Evolutionary conservation across 306 rosid genomes (phyloP).

Genomic region (Carpinus viminea): DNA sequence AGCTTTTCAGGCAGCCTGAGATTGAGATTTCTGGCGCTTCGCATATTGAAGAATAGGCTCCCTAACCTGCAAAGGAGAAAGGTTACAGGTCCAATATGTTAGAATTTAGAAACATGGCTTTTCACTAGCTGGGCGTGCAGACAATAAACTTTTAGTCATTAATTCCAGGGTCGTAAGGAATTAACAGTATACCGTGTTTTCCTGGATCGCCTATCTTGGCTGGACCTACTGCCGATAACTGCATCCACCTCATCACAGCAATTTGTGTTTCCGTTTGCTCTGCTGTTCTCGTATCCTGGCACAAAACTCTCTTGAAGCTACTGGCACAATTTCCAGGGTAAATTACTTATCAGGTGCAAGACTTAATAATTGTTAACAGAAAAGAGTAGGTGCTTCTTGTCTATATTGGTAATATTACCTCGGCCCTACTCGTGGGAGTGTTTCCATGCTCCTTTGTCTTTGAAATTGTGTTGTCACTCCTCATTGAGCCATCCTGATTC

Average conservation of each 20-base stretch:
- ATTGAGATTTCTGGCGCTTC: slow-evolving; percentile 78
- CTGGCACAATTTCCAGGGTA: slow-evolving; percentile 37
- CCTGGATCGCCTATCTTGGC: slow-evolving; percentile 75
- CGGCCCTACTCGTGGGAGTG: slow-evolving; percentile 79
- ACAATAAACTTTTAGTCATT: background rate
- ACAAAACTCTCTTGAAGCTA: slow-evolving; percentile 75
- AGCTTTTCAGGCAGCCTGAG: slow-evolving; percentile 46
- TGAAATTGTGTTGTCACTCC: slow-evolving; percentile 50
- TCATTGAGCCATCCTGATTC: slow-evolving; percentile 39
- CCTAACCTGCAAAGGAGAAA: slow-evolving; percentile 61
- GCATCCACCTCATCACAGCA: slow-evolving; percentile 56
- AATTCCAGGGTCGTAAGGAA: slow-evolving; percentile 1
- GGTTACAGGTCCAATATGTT: background rate
- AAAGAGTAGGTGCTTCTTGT: slow-evolving; percentile 6
- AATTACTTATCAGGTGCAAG: slow-evolving; percentile 2
- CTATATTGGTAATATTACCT: slow-evolving; percentile 26
- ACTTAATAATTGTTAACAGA: background rate
- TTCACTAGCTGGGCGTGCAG: background rate
- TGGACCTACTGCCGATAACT: slow-evolving; percentile 45
- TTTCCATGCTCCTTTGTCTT: slow-evolving; percentile 55
- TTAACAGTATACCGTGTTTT: slow-evolving; percentile 63
- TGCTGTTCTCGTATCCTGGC: slow-evolving; percentile 49
- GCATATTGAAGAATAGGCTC: slow-evolving; percentile 80
- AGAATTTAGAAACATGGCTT: slow-evolving; percentile 7
- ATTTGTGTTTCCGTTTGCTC: slow-evolving; percentile 44